Evolutionary conservation across 2,329 filamentous ascomycete species (phyloP), one percentile per base, ranked within the genome.

Genomic region (Hymenoscyphus repandus): DNA sequence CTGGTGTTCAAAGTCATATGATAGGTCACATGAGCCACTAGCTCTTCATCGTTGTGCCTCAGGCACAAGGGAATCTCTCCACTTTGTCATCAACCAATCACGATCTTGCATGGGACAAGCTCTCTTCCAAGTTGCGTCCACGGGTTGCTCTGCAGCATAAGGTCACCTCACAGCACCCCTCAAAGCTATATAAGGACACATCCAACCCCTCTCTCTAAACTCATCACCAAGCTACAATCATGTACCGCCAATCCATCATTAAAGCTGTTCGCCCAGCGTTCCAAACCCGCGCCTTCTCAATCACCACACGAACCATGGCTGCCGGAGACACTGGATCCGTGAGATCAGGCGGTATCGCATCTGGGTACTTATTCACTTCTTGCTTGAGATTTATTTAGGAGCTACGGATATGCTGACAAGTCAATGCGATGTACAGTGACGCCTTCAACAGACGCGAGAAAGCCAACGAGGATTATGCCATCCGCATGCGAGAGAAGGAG

Each of bases 391-490:
- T 10, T 3, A 37, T 5, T 37, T 37, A 31, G 9, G 44, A 36
- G 22, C 4, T 27, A 27, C 22, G 7, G 7, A 27, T 27, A 7
- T 27, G 22, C 22, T 27, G 22, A 27, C 22, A 27, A 4, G 22
- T 27, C 22, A 27, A 27, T 27, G 22, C 22, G 4, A 4, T 27
- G 22, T 42, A 62, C 60, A 95, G 92, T 63, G 92, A 99, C 68
- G 83, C 89, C 51, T 99, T 96, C 81, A 89, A 85, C 74, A 86
- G 86, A 74, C 90, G 93, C 64, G 93, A 99, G 74, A 81, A 85
- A 68, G 92, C 92, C 61, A 79, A 75, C 68, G 93, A 97, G 76
- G 85, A 90, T 70, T 81, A 82, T 62, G 88, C 87, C 73, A 90
- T 99, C 73, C 82, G 83, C 65, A 76, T 87, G 75, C 88, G 90